These are phyloP conservation scores for Aspergillus clavatus DNA, from an alignment of 2,329 filamentous ascomycete genomes.

Conservation along the genomic window DNA sequence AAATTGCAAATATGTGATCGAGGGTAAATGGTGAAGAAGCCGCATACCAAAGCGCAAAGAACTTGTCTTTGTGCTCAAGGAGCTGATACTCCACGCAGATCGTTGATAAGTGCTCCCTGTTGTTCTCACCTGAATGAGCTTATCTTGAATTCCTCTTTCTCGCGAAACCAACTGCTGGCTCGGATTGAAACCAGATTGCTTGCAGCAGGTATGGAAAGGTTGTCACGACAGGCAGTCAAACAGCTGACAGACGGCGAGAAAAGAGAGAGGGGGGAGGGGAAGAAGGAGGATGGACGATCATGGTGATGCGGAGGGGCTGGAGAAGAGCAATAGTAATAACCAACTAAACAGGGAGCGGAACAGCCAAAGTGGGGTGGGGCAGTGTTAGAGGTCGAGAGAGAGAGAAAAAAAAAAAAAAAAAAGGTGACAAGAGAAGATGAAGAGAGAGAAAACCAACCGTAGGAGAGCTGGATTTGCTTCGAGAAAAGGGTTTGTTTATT, in stretches of 20 bases:
- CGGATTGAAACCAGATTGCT: background rate
- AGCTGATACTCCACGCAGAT: background rate
- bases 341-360: constrained; percentile 17
- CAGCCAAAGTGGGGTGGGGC: constrained; percentile 16
- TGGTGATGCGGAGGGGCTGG: constrained; percentile 14
- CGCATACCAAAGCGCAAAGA: background rate
- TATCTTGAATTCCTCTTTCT: background rate
- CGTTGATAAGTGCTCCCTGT: background rate
- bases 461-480: background rate
- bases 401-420: background rate
- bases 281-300: constrained; percentile 3
- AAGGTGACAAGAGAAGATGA: background rate
- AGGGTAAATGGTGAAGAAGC: background rate
- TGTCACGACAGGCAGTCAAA: background rate
- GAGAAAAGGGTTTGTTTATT: too few species aligned
- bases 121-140: background rate
- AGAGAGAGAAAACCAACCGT: background rate
- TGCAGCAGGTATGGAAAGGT: background rate
- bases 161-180: background rate
- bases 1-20: background rate
- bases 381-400: constrained; percentile 7
- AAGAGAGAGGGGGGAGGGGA: background rate
- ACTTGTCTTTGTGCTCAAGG: background rate
- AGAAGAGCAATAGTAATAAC: constrained; percentile 18
- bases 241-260: background rate